Conservation (phyloP, 306 rosid species). For the Oemleria cerasiformis region DNA sequence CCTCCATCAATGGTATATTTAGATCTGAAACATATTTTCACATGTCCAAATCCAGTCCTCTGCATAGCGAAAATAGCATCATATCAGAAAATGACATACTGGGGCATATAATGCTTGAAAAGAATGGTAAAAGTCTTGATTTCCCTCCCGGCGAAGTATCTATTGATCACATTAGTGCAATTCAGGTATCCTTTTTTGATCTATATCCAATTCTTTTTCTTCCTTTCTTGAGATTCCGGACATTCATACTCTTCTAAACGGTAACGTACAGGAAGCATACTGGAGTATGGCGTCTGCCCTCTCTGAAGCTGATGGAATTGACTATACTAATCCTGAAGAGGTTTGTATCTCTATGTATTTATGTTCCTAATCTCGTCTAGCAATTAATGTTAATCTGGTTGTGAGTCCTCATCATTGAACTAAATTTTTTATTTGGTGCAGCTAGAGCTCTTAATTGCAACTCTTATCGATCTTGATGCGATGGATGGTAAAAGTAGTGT, state of each 20-base stretch:
- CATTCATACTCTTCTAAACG: constrained; percentile 21
- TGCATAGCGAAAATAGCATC: constrained; percentile 38
- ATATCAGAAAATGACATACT: constrained; percentile 39
- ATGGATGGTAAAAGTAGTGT: constrained; percentile 94
- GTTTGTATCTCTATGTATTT: constrained; percentile 36
- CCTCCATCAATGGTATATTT: neutral
- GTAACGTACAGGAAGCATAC: constrained; percentile 72
- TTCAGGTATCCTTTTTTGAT: constrained; percentile 56
- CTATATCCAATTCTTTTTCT: constrained; percentile 1
- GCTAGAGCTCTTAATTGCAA: constrained; percentile 85
- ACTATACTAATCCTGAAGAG: constrained; percentile 97
- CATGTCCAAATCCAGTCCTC: constrained; percentile 53
- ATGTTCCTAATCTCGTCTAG: constrained; percentile 18
- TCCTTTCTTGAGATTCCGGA: constrained; percentile 20
- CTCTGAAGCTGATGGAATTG: constrained; percentile 94
- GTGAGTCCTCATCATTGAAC: constrained; percentile 13
- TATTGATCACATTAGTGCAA: constrained; percentile 56
- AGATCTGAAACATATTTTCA: constrained; percentile 20
- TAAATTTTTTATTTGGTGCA: constrained; percentile 34
- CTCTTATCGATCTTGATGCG: constrained; percentile 94
- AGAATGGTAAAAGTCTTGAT: constrained; percentile 59
- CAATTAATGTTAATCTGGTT: constrained; percentile 12
- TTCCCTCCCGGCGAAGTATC: constrained; percentile 78
- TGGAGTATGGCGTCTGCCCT: constrained; percentile 92
- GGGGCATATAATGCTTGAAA: constrained; percentile 62